Percentiles rank a stretch among this genome's conserved stretches.
Evolutionary conservation across 164 flowering plant genomes (phyloP).

Genomic region (Kingdonia uniflora): DNA sequence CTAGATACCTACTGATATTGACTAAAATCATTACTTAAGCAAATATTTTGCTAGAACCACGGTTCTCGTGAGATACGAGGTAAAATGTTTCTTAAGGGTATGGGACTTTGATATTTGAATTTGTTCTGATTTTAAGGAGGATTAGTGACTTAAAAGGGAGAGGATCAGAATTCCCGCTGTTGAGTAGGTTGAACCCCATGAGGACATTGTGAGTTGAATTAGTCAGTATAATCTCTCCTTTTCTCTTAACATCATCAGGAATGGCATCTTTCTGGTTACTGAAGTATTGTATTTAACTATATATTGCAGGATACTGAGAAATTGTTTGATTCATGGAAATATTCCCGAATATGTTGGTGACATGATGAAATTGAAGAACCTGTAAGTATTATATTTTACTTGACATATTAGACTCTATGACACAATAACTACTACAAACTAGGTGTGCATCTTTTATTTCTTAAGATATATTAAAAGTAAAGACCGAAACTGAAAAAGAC

Average conservation of each 20-base stretch:
- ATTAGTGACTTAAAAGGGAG: slow-evolving; percentile 56
- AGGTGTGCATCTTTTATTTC: no score
- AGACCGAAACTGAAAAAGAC: no score
- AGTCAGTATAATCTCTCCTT: background rate
- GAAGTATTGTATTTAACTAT: background rate
- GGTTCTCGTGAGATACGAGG: no score
- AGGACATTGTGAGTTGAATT: slow-evolving; percentile 44
- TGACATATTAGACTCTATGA: no score
- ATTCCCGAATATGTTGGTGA: slow-evolving; percentile 57
- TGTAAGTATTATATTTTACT: slow-evolving; percentile 43
- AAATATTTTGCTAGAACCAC: no score
- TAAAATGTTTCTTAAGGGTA: no score
- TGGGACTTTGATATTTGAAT: background rate
- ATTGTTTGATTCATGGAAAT: slow-evolving; percentile 41
- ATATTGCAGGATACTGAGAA: slow-evolving; percentile 51
- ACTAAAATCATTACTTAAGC: no score
- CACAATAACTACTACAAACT: no score
- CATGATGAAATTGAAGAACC: slow-evolving; percentile 33
- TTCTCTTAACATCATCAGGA: background rate
- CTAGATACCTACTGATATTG: no score
- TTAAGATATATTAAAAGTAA: no score
- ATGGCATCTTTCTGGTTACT: background rate
- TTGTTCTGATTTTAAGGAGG: slow-evolving; percentile 31
- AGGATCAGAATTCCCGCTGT: slow-evolving; percentile 38
- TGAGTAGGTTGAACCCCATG: slow-evolving; percentile 34